phyloP scores from a whole-genome alignment of 805 yeast species.

The Nakazawaea pomicola region DNA sequence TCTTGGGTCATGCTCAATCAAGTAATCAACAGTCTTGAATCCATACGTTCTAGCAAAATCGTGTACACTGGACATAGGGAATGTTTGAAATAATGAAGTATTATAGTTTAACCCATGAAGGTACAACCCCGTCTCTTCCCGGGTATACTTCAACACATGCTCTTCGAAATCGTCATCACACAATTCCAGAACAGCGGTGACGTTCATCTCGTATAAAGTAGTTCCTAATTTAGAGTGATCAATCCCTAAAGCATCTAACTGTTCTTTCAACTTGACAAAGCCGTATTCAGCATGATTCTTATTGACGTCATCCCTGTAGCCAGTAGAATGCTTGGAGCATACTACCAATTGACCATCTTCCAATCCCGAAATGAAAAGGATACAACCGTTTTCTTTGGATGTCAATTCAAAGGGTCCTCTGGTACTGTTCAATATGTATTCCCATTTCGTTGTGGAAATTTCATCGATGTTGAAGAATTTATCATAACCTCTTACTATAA shows the following conservation, averaged over 20 bases:
- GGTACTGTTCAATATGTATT: constrained; percentile 39
- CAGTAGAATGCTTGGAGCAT: constrained; percentile 89
- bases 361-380: constrained; percentile 75
- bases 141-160: constrained; percentile 74
- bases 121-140: constrained; percentile 72
- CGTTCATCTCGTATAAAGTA: constrained; percentile 40
- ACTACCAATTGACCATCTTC: constrained; percentile 74
- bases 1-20: constrained; percentile 32
- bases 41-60: constrained; percentile 65
- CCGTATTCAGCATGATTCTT: constrained; percentile 78
- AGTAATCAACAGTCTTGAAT: constrained; percentile 53
- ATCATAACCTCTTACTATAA: constrained; percentile 85
- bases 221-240: constrained; percentile 49
- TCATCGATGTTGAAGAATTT: constrained; percentile 88
- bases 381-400: constrained; percentile 91
- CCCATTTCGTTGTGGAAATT: constrained; percentile 45
- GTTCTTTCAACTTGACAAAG: constrained; percentile 47
- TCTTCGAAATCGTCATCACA: constrained; percentile 95
- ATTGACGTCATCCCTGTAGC: constrained; percentile 45
- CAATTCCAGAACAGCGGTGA: constrained; percentile 87
- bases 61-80: constrained; percentile 54
- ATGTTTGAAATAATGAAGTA: constrained; percentile 55
- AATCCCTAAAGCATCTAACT: constrained; percentile 38
- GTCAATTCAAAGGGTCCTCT: constrained; percentile 78
- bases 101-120: constrained; percentile 85